Evolutionary conservation across 306 rosid species (phyloP), one percentile per base, ranked within the genome.

Genomic region (Fagus crenata): DNA sequence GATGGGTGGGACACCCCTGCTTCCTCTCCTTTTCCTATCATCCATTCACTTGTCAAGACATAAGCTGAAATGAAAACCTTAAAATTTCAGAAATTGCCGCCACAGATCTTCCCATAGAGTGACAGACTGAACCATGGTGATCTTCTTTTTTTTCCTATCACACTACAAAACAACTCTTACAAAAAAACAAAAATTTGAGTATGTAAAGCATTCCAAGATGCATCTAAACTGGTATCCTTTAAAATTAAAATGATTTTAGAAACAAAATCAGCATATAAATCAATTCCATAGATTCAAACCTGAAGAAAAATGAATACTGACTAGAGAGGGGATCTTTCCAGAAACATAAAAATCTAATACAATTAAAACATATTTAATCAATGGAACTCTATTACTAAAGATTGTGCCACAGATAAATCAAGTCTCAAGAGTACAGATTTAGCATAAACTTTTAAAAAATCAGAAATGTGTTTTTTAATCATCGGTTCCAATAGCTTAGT

Each of bases 61-160:
- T 31, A 49, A 13, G 67, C 53, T 3, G 42, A 53, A 53, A 67
- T 35, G 33, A 5, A 61, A 63, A 46, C 36, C 36, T 31, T 1
- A 58, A 9, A 17, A 71, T 40, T 43, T 72, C 46, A 65, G 60
- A 54, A 7, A 18, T 11, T 33, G 8, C 9, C 36, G 53, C 71
- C 15, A 67, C 67, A 40, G 5, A 78, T 36, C 75, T 37, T 64
- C 64, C 64, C 72, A 60, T 49, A 58, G 33, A 73, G 40, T 42
- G 17, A 1, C 54, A 72, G 53, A 42, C 39, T 22, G 35, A 78
- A 53, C 68, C 65, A 71, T 1, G 31, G 1, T 43, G n/a, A 58
- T 56, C 3, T 61, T n/a, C 36, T 71, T 28, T 58, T 32, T 59
- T 49, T 17, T 3, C 37, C 40, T 2, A 28, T 28, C 56, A 69